These are phyloP conservation scores for Centella asiatica DNA, from an alignment of 129 eudicot species.

Conservation along the genomic window DNA sequence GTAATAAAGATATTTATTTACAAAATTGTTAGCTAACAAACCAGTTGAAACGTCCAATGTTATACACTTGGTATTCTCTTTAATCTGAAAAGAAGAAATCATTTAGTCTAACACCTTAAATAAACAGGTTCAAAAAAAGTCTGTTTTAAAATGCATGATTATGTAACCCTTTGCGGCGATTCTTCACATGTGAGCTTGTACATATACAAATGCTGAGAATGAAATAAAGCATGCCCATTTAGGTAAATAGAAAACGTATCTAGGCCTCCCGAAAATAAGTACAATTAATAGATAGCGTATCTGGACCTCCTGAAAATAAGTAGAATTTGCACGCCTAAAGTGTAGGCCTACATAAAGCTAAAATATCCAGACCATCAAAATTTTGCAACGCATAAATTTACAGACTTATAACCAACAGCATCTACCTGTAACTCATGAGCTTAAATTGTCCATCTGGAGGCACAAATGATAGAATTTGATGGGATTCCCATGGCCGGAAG, in stretches of 20 bases:
- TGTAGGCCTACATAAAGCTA: background rate
- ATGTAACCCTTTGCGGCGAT: background rate
- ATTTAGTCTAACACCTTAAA: background rate
- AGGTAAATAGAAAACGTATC: too few relatives aligned
- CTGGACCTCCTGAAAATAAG: too few relatives aligned
- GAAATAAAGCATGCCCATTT: too few relatives aligned
- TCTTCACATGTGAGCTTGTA: background rate
- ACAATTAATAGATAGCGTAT: too few relatives aligned
- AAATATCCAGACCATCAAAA: background rate
- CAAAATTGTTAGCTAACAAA: background rate
- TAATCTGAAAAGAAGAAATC: too few relatives aligned
- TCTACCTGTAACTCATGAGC: slow-evolving; percentile 95
- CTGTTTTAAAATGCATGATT: background rate
- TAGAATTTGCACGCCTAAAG: background rate
- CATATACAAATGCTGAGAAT: background rate
- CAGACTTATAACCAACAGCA: background rate
- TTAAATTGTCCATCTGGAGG: slow-evolving; percentile 98
- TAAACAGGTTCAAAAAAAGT: background rate
- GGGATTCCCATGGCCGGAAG: slow-evolving; percentile 91
- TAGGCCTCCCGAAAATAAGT: too few relatives aligned
- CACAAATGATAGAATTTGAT: slow-evolving; percentile 75
- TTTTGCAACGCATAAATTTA: background rate
- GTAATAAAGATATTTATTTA: background rate
- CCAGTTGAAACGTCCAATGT: background rate
- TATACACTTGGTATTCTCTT: too few relatives aligned